These are phyloP conservation scores for Camillea tinctor DNA, from an alignment of 2,329 filamentous ascomycete species.

Conservation along the genomic window DNA sequence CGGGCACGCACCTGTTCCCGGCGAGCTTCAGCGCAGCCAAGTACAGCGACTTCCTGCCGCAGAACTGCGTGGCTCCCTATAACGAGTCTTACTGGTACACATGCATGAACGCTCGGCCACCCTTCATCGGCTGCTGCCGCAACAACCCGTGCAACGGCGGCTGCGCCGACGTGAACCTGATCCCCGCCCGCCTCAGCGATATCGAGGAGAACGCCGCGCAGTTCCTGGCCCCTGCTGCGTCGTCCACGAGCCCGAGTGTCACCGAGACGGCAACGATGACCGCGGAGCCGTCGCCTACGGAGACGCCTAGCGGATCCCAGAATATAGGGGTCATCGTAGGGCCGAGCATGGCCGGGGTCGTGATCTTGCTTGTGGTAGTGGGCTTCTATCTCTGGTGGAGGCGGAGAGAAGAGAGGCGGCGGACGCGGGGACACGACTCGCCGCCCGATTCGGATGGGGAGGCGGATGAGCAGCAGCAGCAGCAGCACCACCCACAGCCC, in stretches of 20 bases:
- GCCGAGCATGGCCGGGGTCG: conserved; percentile 11
- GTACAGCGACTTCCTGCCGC: conserved; percentile 30
- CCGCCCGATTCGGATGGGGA: background rate
- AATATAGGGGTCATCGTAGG: conserved; percentile 18
- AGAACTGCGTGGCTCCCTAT: conserved; percentile 29
- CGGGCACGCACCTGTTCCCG: conserved; percentile 29
- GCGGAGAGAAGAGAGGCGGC: conserved; percentile 5
- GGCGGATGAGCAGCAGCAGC: background rate
- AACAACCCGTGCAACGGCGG: conserved; percentile 33
- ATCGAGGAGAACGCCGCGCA: conserved; percentile 14
- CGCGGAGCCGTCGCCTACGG: no score
- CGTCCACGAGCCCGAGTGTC: conserved; percentile 1
- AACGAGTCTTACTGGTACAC: conserved; percentile 34
- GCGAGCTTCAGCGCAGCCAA: conserved; percentile 32
- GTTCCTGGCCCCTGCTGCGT: conserved; percentile 10
- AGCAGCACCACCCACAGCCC: background rate
- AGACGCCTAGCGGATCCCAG: background rate
- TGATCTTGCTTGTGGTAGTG: conserved; percentile 16
- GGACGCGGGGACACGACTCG: background rate
- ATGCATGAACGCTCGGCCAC: conserved; percentile 27
- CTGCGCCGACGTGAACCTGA: conserved; percentile 31
- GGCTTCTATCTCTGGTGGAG: conserved; percentile 12
- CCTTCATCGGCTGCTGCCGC: conserved; percentile 40
- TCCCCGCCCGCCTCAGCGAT: conserved; percentile 23
- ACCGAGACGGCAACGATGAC: background rate